Evolutionary conservation across 805 yeast genomes (phyloP), one percentile per base, ranked within the genome.

Genomic region (Ascoidea asiatica): DNA sequence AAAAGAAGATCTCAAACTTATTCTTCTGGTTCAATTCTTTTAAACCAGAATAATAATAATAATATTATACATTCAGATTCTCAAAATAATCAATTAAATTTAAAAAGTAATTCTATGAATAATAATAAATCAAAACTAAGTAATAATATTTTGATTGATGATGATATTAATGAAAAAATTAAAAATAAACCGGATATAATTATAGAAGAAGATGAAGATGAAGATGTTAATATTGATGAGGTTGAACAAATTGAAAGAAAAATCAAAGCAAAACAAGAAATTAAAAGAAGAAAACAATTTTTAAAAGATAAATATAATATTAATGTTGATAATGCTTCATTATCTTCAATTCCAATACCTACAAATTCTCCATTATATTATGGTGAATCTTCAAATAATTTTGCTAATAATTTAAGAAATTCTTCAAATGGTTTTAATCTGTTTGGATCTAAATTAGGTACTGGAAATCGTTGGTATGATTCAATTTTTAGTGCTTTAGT

Each of bases 211-310:
- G 39, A 18, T 40, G 37, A 40, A 15, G 19, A 8, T 6, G 19
- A 40, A 11, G 19, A 40, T 22, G n/a, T 6, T n/a, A 39, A 36
- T 41, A 48, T 46, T 13, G 40, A 22, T 33, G 45, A 46, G 37
- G 19, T 48, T 20, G 40, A 36, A 20, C 21, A 19, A 11, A 36
- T 49, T 6, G 52, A 49, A 39, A 15, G 40, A 7, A 40, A 33
- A 13, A 43, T 41, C 22, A 21, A 39, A 4, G 47, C 44, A 33
- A 35, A 19, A 18, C 50, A 47, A n/a, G 37, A 40, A 35, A 38
- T 46, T 15, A 44, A 33, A 23, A 49, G 47, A 38, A 37, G 52
- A 17, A 11, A 23, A n/a, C 41, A 38, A 21, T 47, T 49, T 7
- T n/a, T 21, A 19, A 18, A 21, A 18, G 52, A 50, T 4, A 13